Evolutionary conservation across 495 filamentous ascomycete genomes (phyloP).

Genomic region (Chaetomidium leptoderma): DNA sequence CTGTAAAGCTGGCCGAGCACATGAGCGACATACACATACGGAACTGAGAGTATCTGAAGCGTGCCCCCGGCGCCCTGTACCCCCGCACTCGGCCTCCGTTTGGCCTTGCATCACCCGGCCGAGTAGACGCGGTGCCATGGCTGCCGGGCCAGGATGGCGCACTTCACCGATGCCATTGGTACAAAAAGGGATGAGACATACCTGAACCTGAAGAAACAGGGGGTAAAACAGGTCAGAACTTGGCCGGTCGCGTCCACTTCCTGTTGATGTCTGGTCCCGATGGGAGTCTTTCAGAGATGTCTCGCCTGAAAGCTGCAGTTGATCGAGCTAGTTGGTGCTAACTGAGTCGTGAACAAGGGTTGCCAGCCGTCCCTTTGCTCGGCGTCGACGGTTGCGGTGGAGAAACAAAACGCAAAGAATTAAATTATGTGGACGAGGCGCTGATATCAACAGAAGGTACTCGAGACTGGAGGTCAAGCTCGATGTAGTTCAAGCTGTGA

Average conservation of each 20-base stretch:
- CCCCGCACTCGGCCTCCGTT: neutral
- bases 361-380: neutral
- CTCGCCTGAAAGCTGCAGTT: neutral
- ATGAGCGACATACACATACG: slow-evolving; percentile 16
- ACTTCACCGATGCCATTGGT: neutral
- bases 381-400: too few relatives aligned
- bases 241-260: neutral
- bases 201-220: slow-evolving; percentile 2
- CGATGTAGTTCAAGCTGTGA: too few relatives aligned
- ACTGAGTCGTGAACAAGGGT: too few relatives aligned
- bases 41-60: slow-evolving; percentile 1
- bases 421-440: neutral
- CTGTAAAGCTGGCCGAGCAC: slow-evolving; percentile 3
- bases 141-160: slow-evolving; percentile 5
- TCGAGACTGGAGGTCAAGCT: too few relatives aligned
- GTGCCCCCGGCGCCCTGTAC: neutral
- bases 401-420: neutral
- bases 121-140: slow-evolving; percentile 1
- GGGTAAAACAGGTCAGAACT: neutral
- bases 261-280: neutral
- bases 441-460: neutral
- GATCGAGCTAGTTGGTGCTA: neutral
- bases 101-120: slow-evolving; percentile 13
- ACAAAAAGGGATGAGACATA: slow-evolving; percentile 14
- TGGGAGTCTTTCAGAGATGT: neutral